Evolutionary conservation across 495 filamentous ascomycete genomes (phyloP).

Genomic region (Trichoderma parareesei): DNA sequence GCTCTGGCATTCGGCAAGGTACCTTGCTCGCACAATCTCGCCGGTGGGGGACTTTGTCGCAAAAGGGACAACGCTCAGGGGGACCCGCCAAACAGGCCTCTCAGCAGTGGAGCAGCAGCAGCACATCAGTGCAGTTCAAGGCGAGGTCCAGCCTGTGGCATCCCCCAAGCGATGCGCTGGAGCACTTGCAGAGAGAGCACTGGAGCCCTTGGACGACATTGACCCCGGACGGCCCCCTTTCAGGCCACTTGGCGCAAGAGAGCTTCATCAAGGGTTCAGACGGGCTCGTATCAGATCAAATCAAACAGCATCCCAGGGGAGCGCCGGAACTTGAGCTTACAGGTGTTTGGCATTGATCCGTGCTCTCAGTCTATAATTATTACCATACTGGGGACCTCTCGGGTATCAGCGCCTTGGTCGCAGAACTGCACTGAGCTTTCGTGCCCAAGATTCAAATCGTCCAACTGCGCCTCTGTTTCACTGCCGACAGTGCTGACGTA

Average conservation of each 20-base stretch:
- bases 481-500: neutral
- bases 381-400: neutral
- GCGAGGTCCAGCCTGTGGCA: no score
- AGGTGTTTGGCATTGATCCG: neutral
- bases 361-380: neutral
- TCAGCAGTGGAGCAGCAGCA: neutral
- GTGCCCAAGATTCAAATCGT: neutral
- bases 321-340: neutral
- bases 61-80: slow-evolving; percentile 1
- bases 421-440: no score
- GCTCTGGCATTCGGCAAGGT: slow-evolving; percentile 2
- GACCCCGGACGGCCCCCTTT: neutral
- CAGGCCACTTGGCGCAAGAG: neutral
- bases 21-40: neutral
- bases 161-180: neutral
- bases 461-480: neutral
- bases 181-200: neutral
- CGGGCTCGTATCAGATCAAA: neutral
- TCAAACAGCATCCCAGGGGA: neutral
- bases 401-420: no score
- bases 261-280: neutral
- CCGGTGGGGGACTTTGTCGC: neutral
- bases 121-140: no score
- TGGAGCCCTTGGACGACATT: no score
- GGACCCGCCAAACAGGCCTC: neutral